Evolutionary conservation across 2,329 filamentous ascomycete species (phyloP).

Genomic region (Cytospora leucostoma): DNA sequence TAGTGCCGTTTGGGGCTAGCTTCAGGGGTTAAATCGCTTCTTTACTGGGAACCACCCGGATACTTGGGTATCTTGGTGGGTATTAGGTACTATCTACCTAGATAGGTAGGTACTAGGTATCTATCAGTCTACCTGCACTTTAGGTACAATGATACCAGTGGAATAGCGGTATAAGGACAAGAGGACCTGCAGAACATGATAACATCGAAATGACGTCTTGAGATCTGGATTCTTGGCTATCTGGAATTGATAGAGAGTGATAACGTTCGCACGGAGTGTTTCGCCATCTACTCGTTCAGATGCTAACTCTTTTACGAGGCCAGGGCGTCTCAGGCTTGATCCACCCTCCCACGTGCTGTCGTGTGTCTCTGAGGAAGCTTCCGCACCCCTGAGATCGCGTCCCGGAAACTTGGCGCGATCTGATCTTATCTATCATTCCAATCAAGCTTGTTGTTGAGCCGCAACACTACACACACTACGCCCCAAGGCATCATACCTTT

Average conservation of each 20-base stretch:
- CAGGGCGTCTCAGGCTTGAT: background rate
- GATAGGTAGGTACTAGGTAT: background rate
- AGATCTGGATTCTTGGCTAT: background rate
- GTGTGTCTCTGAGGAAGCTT: conserved; percentile 7
- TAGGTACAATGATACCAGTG: background rate
- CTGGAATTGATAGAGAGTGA: too few relatives aligned
- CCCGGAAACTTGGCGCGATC: conserved; percentile 13
- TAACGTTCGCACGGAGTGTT: too few relatives aligned
- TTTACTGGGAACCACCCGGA: too few relatives aligned
- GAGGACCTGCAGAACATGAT: too few relatives aligned
- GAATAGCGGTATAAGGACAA: too few relatives aligned
- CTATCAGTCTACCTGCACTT: background rate
- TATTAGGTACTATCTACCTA: too few relatives aligned
- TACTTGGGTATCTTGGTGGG: too few relatives aligned
- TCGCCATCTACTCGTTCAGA: too few relatives aligned
- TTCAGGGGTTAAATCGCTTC: conserved; percentile 3
- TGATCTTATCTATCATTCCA: background rate
- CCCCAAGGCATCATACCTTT: background rate
- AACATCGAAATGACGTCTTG: background rate
- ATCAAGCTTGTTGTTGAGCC: background rate
- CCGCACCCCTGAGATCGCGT: conserved; percentile 18
- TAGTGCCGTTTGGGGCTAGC: conserved; percentile 9
- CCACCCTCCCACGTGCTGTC: conserved; percentile 21
- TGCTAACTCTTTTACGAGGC: background rate
- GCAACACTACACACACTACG: background rate